Evolutionary conservation across 306 rosid genomes (phyloP).

Genomic region (Luffa aegyptiaca): DNA sequence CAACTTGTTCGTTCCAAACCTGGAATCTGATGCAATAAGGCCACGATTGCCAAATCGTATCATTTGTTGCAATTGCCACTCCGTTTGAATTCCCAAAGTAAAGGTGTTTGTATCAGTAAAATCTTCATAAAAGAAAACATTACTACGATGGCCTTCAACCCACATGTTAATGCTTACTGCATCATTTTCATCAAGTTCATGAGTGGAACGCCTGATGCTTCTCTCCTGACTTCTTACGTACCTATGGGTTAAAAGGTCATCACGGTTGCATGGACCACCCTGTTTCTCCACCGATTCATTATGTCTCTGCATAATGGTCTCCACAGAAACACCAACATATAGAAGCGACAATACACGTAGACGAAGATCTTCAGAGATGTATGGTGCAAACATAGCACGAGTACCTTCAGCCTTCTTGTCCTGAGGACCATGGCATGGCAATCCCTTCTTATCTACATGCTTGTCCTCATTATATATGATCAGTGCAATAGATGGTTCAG

Average conservation of each 20-base stretch:
- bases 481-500: constrained; percentile 78
- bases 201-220: constrained; percentile 62
- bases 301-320: constrained; percentile 94
- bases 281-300: constrained; percentile 74
- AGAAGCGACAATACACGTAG: constrained; percentile 74
- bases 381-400: constrained; percentile 83
- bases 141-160: constrained; percentile 73
- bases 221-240: constrained; percentile 88
- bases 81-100: constrained; percentile 83
- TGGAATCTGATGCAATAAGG: constrained; percentile 82
- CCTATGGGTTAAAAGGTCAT: constrained; percentile 84
- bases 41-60: constrained; percentile 70
- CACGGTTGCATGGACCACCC: constrained; percentile 87
- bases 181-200: constrained; percentile 75
- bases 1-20: constrained; percentile 76
- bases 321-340: constrained; percentile 83
- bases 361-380: constrained; percentile 80
- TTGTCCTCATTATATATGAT: constrained; percentile 68
- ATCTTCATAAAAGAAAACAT: constrained; percentile 69
- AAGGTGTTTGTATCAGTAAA: constrained; percentile 70
- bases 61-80: constrained; percentile 95
- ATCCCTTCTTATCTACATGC: constrained; percentile 82
- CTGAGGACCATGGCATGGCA: constrained; percentile 90
- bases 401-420: constrained; percentile 83
- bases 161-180: constrained; percentile 57